Percentiles rank a stretch among this genome's conserved stretches.
Evolutionary conservation across 441 rosid species (phyloP).

Genomic region (Adansonia grandidieri): DNA sequence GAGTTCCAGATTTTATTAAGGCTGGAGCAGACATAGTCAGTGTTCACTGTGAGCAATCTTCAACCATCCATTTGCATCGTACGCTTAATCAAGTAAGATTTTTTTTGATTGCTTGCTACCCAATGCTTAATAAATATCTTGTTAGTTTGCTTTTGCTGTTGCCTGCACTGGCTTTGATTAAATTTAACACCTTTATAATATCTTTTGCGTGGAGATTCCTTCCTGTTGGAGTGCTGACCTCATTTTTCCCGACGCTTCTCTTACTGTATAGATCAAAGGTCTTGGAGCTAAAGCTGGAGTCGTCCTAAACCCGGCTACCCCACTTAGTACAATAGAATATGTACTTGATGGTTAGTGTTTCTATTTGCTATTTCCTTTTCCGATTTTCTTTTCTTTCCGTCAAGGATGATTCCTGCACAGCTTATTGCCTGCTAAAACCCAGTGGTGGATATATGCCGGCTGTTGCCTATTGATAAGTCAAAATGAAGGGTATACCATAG

Average conservation of each 20-base stretch:
- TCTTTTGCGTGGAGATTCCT: conserved; percentile 12
- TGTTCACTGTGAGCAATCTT: conserved; percentile 88
- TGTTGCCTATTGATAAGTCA: conserved; percentile 8
- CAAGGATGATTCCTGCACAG: background rate
- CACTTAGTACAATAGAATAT: conserved; percentile 79
- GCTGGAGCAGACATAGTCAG: conserved; percentile 97
- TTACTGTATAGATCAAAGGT: conserved; percentile 62
- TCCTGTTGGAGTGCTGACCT: background rate
- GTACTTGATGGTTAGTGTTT: conserved; percentile 78
- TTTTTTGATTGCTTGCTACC: background rate
- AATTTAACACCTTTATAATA: background rate
- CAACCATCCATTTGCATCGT: conserved; percentile 94
- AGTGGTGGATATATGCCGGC: background rate
- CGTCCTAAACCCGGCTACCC: conserved; percentile 90
- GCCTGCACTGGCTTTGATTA: conserved; percentile 15
- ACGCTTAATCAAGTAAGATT: conserved; percentile 61
- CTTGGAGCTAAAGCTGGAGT: conserved; percentile 99
- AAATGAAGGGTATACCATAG: background rate
- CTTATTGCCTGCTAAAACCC: background rate
- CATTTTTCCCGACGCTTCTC: conserved; percentile 4
- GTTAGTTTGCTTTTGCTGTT: background rate
- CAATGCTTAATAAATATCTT: background rate
- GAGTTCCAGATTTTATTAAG: conserved; percentile 87
- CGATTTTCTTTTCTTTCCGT: background rate
- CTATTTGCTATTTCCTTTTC: conserved; percentile 4